phyloP scores from a whole-genome alignment of 2,329 filamentous ascomycete genomes.

The Elsinoe ampelina region DNA sequence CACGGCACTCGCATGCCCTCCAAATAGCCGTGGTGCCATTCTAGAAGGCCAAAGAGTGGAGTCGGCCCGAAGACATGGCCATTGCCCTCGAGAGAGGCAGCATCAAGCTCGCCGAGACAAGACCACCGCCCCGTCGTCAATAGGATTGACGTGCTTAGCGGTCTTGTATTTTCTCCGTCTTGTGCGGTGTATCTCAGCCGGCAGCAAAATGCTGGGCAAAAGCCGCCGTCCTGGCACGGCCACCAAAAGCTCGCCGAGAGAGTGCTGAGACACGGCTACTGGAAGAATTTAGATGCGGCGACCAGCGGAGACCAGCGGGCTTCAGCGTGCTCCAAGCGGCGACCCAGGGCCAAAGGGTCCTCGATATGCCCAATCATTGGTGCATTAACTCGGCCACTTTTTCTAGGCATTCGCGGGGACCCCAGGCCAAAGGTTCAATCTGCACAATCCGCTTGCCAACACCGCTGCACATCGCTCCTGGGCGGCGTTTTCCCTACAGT shows the following conservation, averaged over 20 bases:
- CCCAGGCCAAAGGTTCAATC: slow-evolving; percentile 1
- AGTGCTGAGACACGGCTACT: slow-evolving; percentile 8
- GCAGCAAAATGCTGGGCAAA: slow-evolving; percentile 2
- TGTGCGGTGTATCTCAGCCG: not conserved
- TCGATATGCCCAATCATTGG: not conserved
- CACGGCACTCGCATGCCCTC: not conserved
- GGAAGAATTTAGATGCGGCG: slow-evolving; percentile 7
- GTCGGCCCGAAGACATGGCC: not conserved
- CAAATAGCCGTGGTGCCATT: not conserved
- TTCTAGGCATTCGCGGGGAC: slow-evolving; percentile 5
- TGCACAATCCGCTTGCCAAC: slow-evolving; percentile 4
- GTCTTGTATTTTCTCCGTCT: slow-evolving; percentile 10
- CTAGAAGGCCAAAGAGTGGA: slow-evolving; percentile 4
- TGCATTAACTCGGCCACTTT: slow-evolving; percentile 8
- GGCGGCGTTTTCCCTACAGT: slow-evolving; percentile 5
- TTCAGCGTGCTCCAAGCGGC: too few species aligned
- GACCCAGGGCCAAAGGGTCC: not conserved
- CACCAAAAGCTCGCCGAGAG: not conserved
- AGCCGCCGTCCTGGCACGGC: not conserved
- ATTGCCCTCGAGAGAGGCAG: not conserved
- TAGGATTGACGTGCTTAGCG: slow-evolving; percentile 6
- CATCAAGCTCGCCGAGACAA: slow-evolving; percentile 4
- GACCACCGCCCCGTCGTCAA: not conserved
- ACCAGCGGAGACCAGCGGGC: not conserved
- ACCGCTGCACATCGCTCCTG: slow-evolving; percentile 3